Conservation (phyloP, 768 basidiomycete species). For the Lactarius indigo region DNA sequence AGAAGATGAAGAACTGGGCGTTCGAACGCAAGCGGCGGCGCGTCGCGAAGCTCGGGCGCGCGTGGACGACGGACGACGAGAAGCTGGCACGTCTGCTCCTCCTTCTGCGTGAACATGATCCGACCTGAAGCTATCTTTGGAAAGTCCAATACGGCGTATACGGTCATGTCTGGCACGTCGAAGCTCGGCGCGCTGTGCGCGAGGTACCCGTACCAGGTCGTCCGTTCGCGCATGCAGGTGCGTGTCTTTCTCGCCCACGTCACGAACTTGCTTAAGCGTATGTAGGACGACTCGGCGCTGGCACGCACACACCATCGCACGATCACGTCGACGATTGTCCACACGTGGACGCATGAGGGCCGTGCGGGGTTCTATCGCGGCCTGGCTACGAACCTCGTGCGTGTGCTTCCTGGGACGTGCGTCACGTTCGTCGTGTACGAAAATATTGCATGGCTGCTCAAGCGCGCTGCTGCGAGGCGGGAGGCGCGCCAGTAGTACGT, state of each 20-base stretch:
- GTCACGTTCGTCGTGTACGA: not conserved
- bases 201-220: not conserved
- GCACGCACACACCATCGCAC: not conserved
- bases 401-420: not conserved
- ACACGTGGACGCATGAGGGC: not conserved
- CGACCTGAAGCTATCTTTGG: not conserved
- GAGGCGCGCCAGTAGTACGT: no score
- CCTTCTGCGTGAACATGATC: not conserved
- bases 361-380: not conserved
- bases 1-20: not conserved
- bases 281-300: not conserved
- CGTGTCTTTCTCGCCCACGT: not conserved
- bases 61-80: not conserved
- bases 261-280: not conserved
- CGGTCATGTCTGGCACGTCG: not conserved
- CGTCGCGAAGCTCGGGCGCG: not conserved
- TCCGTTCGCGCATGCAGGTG: not conserved
- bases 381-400: not conserved
- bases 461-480: not conserved
- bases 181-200: not conserved
- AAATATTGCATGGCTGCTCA: not conserved
- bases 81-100: not conserved
- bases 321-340: not conserved
- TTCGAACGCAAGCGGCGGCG: not conserved
- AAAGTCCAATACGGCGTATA: not conserved